These are phyloP conservation scores for Bacidia gigantensis DNA, from an alignment of 495 filamentous ascomycete species.

Conservation along the genomic window DNA sequence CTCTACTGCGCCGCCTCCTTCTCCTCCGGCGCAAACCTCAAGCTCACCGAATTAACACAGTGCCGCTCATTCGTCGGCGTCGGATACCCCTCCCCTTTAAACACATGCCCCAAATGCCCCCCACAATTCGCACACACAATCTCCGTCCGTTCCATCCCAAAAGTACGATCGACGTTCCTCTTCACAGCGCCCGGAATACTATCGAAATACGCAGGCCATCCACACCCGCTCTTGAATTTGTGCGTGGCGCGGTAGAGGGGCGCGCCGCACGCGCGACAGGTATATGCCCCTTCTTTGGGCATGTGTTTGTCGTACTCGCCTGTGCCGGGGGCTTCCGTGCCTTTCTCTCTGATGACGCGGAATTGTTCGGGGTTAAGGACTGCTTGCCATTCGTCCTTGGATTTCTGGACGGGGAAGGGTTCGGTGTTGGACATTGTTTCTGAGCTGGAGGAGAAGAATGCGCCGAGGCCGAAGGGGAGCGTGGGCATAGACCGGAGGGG, in stretches of 20 bases:
- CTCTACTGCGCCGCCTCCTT: neutral
- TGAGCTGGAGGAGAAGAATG: constrained; percentile 52
- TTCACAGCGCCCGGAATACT: constrained; percentile 79
- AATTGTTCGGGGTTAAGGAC: constrained; percentile 77
- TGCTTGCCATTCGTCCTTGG: constrained; percentile 74
- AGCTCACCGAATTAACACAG: constrained; percentile 88
- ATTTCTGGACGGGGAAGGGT: constrained; percentile 73
- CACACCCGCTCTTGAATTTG: constrained; percentile 93
- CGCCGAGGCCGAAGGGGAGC: constrained; percentile 57
- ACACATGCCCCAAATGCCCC: constrained; percentile 92
- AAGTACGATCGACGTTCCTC: constrained; percentile 56
- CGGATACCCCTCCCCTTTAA: constrained; percentile 83
- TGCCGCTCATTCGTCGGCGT: constrained; percentile 94
- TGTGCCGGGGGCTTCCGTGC: constrained; percentile 66
- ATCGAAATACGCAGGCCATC: constrained; percentile 97
- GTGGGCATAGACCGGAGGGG: constrained; percentile 46
- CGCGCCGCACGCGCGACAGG: constrained; percentile 70
- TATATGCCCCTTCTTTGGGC: constrained; percentile 48
- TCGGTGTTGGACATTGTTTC: constrained; percentile 27
- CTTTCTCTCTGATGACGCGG: constrained; percentile 77
- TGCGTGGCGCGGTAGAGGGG: constrained; percentile 81
- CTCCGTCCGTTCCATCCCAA: constrained; percentile 81
- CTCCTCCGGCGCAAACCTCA: constrained; percentile 56
- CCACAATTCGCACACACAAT: constrained; percentile 91
- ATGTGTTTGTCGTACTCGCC: constrained; percentile 82